Conservation (phyloP, 345 rosid genomes). For the Rhodamnia rubescens region DNA sequence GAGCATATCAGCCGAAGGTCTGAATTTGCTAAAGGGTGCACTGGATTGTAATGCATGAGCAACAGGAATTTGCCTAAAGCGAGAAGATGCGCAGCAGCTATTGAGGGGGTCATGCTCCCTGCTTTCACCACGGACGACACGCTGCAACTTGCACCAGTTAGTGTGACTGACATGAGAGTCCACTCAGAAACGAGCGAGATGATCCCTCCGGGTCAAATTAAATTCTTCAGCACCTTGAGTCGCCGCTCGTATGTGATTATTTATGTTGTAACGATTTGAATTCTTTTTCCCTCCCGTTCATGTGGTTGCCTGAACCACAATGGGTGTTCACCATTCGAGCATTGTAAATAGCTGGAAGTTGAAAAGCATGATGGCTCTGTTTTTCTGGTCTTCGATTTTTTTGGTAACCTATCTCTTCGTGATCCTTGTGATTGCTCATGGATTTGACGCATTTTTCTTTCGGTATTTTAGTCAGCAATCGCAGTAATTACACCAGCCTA, state of each 20-base stretch:
- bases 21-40: slow-evolving; percentile 71
- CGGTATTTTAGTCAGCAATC: neutral
- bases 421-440: neutral
- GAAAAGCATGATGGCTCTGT: neutral
- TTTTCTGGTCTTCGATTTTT: neutral
- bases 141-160: neutral
- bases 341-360: neutral
- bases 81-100: neutral
- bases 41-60: slow-evolving; percentile 54
- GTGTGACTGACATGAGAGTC: neutral
- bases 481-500: neutral
- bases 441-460: neutral
- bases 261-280: neutral
- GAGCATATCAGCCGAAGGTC: slow-evolving; percentile 86
- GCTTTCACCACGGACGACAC: neutral
- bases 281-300: neutral
- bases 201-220: neutral
- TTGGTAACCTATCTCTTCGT: neutral
- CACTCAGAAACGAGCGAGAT: neutral
- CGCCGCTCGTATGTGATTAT: neutral
- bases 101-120: neutral
- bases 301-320: neutral
- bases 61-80: neutral
- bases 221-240: neutral
- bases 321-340: neutral